Conservation (phyloP, 169 alveolate genomes). For the Plasmodium gaboni region DNA sequence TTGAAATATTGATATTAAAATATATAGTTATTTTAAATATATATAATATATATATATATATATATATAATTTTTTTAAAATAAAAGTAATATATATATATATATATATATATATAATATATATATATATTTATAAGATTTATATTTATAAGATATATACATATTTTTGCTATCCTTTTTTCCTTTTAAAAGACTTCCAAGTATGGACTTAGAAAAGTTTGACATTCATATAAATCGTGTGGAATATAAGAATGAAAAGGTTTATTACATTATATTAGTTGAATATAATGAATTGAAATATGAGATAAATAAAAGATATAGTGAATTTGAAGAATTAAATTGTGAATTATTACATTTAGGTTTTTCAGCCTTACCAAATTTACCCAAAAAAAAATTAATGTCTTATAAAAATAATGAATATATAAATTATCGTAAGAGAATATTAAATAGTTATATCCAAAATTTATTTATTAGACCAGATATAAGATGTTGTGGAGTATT, state of each 20-base stretch:
- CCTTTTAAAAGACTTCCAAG: not conserved
- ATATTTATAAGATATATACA: not conserved
- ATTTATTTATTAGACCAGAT: constrained; percentile 66
- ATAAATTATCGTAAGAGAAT: constrained; percentile 52
- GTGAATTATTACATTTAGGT: constrained; percentile 64
- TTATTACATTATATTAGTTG: constrained; percentile 46
- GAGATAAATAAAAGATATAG: constrained; percentile 52
- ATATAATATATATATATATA: too few species aligned
- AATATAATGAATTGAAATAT: constrained; percentile 66
- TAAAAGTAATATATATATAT: too few species aligned
- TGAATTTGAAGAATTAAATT: constrained; percentile 69
- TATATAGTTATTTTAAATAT: too few species aligned
- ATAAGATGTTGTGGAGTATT: constrained; percentile 66
- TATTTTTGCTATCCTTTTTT: too few species aligned
- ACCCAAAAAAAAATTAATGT: constrained; percentile 64
- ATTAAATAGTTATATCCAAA: constrained; percentile 39
- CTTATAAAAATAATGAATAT: constrained; percentile 62
- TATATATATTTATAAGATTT: not conserved
- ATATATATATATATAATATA: not conserved
- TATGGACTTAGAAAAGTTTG: constrained; percentile 59
- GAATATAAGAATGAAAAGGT: constrained; percentile 42
- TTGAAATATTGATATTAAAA: too few species aligned
- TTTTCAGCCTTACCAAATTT: constrained; percentile 69
- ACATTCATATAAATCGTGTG: constrained; percentile 59
- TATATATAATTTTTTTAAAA: too few species aligned